Percentiles rank a stretch among this genome's conserved stretches.
These are phyloP conservation scores for Penicillium sp. DNA, from an alignment of 2,329 filamentous ascomycete species.

Conservation along the genomic window DNA sequence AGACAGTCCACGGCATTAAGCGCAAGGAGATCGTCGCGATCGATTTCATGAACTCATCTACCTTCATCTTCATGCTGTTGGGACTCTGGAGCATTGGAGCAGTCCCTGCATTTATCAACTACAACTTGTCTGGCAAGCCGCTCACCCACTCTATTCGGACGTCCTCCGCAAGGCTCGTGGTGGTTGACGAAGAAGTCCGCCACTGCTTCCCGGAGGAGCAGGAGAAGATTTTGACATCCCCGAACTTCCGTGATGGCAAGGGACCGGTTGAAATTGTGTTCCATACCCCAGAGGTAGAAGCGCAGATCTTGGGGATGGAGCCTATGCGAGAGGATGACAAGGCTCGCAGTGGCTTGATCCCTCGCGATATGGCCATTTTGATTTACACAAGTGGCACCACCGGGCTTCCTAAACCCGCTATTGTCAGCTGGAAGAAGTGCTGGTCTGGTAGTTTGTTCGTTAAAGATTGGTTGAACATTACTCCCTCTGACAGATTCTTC, in stretches of 20 bases:
- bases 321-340: slow-evolving; percentile 59
- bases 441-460: slow-evolving; percentile 54
- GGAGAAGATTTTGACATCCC: slow-evolving; percentile 37
- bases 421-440: slow-evolving; percentile 70
- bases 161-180: slow-evolving; percentile 62
- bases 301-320: slow-evolving; percentile 51
- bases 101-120: slow-evolving; percentile 82
- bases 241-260: slow-evolving; percentile 42
- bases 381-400: slow-evolving; percentile 88
- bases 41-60: slow-evolving; percentile 77
- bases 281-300: slow-evolving; percentile 58
- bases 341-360: slow-evolving; percentile 50
- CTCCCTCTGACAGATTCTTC: slow-evolving; percentile 66
- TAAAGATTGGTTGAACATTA: slow-evolving; percentile 56
- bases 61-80: slow-evolving; percentile 71
- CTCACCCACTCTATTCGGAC: slow-evolving; percentile 71
- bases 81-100: slow-evolving; percentile 82
- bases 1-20: slow-evolving; percentile 60
- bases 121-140: slow-evolving; percentile 70
- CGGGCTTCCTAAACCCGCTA: slow-evolving; percentile 75
- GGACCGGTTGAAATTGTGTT: slow-evolving; percentile 57
- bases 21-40: slow-evolving; percentile 75
- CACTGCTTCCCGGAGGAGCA: slow-evolving; percentile 47
- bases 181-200: slow-evolving; percentile 67
- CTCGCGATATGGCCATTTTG: slow-evolving; percentile 63